A percentile compares a stretch with the other conserved stretches of the same genome.
Conservation (phyloP, 1,284 basidiomycete species). For the Pseudozyma hubeiensis region DNA sequence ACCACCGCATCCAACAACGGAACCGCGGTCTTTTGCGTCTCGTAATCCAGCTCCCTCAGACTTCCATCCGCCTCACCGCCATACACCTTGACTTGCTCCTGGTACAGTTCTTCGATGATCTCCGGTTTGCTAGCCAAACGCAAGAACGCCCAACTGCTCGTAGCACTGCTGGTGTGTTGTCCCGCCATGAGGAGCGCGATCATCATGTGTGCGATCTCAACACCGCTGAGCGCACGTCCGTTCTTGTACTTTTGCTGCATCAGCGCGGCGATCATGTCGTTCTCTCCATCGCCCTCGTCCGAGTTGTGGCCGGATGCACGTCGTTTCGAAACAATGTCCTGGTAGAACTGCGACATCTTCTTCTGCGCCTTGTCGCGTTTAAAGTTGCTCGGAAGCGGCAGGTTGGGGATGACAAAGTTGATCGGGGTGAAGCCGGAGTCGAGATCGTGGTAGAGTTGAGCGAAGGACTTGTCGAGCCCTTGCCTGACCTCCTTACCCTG, state of each 20-base stretch:
- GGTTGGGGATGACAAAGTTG: constrained; percentile 91
- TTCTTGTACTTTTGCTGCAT: constrained; percentile 87
- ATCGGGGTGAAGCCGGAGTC: constrained; percentile 76
- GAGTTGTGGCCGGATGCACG: constrained; percentile 69
- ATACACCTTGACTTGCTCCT: constrained; percentile 89
- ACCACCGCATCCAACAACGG: constrained; percentile 89
- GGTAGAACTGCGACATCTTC: constrained; percentile 94
- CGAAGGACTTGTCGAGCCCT: constrained; percentile 84
- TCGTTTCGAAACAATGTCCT: constrained; percentile 85
- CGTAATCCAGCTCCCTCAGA: constrained; percentile 84
- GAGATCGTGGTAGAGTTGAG: constrained; percentile 86
- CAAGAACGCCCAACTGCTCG: constrained; percentile 88
- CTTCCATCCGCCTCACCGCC: constrained; percentile 74
- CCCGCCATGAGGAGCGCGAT: constrained; percentile 78
- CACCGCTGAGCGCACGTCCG: constrained; percentile 82
- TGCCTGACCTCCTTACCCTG: constrained; percentile 91
- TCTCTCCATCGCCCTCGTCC: constrained; percentile 70
- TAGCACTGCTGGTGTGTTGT: constrained; percentile 95
- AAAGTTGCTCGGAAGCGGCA: constrained; percentile 90
- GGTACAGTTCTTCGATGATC: constrained; percentile 75
- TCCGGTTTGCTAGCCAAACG: constrained; percentile 85
- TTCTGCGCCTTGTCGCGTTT: constrained; percentile 88
- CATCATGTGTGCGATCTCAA: constrained; percentile 97
- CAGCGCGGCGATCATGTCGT: constrained; percentile 93
- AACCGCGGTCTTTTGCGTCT: constrained; percentile 80